Evolutionary conservation across 768 basidiomycete genomes (phyloP), one percentile per base, ranked within the genome.

Genomic region (Naganishia vaughanmartiniae): DNA sequence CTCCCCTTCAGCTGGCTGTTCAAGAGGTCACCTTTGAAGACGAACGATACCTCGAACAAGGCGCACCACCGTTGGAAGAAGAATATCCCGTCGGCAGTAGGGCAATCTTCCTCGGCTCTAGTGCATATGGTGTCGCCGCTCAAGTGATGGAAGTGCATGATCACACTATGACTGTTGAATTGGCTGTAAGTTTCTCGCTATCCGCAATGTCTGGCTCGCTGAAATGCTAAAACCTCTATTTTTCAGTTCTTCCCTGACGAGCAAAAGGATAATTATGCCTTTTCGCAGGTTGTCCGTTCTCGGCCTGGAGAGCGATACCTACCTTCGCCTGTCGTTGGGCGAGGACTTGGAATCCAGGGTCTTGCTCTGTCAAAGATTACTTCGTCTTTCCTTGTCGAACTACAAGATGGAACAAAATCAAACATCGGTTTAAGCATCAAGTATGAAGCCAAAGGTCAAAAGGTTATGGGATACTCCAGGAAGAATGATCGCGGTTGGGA

Each of bases 401-500:
- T 86, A 0, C 83, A 86, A 0, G 92, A 92, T 76, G 86, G 86
- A 11, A 84, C 86, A 70, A 97, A 96, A 83, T 86, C 85, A 67
- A 98, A 99, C 78, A 82, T 98, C 34, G 96, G 96, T 2, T 85
- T 99, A 51, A 92, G 91, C 78, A 86, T 99, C 74, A 99, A 99
- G 80, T 99, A 96, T 73, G 96, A 99, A 77, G 90, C 87, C 15
- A 98, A 96, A 82, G 86, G 88, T 12, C 80, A 93, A 75, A 99
- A 98, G 82, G 96, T 99, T 0, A 85, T 96, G 54, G 90, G 91
- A 72, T 97, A 96, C 81, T 89, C 93, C 9, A 85, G 87, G 72
- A 94, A 95, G 82, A 87, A 89, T 33, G 89, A 89, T 11, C 83
- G 88, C 10, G 85, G 87, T 39, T 99, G 95, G 96, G 94, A 99